phyloP scores from a whole-genome alignment of 345 rosid genomes.

The Ricinus communis region DNA sequence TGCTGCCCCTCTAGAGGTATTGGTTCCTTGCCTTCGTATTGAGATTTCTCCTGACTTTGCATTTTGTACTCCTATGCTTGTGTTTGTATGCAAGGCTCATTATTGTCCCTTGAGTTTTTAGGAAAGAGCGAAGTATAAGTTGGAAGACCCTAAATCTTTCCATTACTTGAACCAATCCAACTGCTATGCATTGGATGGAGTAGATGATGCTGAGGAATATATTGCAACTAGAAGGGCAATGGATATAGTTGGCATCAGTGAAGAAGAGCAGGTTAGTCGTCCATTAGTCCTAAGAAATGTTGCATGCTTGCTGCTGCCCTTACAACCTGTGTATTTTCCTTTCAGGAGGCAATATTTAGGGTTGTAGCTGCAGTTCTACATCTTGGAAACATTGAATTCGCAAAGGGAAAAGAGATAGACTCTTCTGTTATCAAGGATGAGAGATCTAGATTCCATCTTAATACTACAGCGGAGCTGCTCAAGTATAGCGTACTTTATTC shows the following conservation, averaged over 20 bases:
- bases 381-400: constrained; percentile 91
- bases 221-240: constrained; percentile 97
- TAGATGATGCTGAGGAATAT: constrained; percentile 86
- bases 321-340: constrained; percentile 28
- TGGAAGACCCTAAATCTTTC: constrained; percentile 64
- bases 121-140: constrained; percentile 82
- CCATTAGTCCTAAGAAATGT: constrained; percentile 17
- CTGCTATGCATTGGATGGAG: constrained; percentile 79
- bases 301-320: constrained; percentile 16
- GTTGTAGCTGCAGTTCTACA: constrained; percentile 97
- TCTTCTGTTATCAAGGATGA: constrained; percentile 93
- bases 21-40: constrained; percentile 17
- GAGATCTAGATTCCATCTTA: constrained; percentile 84
- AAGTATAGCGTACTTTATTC: constrained; percentile 44
- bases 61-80: background rate
- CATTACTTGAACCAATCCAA: constrained; percentile 91
- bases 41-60: constrained; percentile 5
- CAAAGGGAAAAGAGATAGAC: constrained; percentile 84
- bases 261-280: constrained; percentile 86
- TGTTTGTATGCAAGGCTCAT: constrained; percentile 13
- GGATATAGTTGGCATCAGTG: constrained; percentile 97
- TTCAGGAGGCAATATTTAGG: constrained; percentile 90
- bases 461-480: constrained; percentile 82
- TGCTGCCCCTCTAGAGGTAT: constrained; percentile 96
- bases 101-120: constrained; percentile 32